These are phyloP conservation scores for Urtica urens DNA, from an alignment of 306 rosid genomes.

Conservation along the genomic window DNA sequence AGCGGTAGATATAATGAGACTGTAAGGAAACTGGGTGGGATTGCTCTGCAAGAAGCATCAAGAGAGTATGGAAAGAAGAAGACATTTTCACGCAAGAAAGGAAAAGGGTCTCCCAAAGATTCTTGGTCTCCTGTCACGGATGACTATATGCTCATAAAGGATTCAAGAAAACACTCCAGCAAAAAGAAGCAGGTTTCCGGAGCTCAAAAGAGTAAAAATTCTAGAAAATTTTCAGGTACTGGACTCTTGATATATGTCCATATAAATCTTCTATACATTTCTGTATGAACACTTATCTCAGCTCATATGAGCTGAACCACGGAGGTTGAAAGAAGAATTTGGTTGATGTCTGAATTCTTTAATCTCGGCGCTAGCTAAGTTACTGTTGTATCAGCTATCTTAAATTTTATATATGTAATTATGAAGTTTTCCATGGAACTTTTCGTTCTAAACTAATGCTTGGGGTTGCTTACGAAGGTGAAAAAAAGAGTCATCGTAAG, in stretches of 20 bases:
- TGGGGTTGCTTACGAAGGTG: conserved; percentile 37
- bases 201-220: conserved; percentile 49
- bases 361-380: background rate
- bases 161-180: conserved; percentile 35
- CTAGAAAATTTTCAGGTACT: conserved; percentile 60
- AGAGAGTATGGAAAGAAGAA: conserved; percentile 55
- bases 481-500: conserved; percentile 65
- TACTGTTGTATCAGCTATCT: too few species aligned
- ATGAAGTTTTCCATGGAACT: background rate
- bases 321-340: too few species aligned
- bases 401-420: background rate
- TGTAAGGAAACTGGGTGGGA: conserved; percentile 57
- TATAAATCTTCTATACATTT: background rate
- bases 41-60: conserved; percentile 75
- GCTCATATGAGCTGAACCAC: too few species aligned
- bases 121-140: conserved; percentile 34
- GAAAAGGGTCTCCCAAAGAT: conserved; percentile 13
- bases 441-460: background rate
- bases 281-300: background rate
- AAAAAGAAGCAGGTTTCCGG: conserved; percentile 52
- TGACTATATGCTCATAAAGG: conserved; percentile 46
- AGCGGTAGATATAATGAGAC: conserved; percentile 45
- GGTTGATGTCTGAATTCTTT: too few species aligned
- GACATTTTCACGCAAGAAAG: conserved; percentile 35
- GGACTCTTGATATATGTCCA: background rate